Percentiles rank a stretch among this genome's conserved stretches.
These are phyloP conservation scores for Lipomyces anomalus DNA, from an alignment of 805 yeast genomes.

Conservation along the genomic window DNA sequence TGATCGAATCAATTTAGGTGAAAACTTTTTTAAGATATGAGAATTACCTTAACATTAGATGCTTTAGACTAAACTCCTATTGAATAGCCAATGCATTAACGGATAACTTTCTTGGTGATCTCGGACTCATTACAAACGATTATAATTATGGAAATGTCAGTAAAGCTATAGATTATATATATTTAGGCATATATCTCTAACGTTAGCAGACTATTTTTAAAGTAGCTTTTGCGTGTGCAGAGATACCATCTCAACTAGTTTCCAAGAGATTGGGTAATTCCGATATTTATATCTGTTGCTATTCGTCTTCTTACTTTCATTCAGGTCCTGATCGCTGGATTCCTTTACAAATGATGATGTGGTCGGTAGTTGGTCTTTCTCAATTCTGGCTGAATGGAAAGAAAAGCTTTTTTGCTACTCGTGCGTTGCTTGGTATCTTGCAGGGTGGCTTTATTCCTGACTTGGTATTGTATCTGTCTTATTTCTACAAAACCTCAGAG, in stretches of 20 bases:
- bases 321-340: slow-evolving; percentile 61
- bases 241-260: slow-evolving; percentile 60
- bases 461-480: slow-evolving; percentile 53
- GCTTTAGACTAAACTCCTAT: too few relatives aligned
- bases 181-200: slow-evolving; percentile 40
- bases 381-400: slow-evolving; percentile 43
- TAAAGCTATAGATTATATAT: too few relatives aligned
- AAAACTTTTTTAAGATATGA: slow-evolving; percentile 49
- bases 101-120: slow-evolving; percentile 48
- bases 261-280: slow-evolving; percentile 59
- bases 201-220: slow-evolving; percentile 50
- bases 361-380: slow-evolving; percentile 52
- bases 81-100: slow-evolving; percentile 40
- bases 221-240: slow-evolving; percentile 50
- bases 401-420: slow-evolving; percentile 42
- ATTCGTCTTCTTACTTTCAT: too few relatives aligned
- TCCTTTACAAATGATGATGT: slow-evolving; percentile 49
- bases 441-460: slow-evolving; percentile 66
- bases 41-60: too few relatives aligned
- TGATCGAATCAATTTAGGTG: slow-evolving; percentile 36
- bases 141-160: background rate
- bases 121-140: slow-evolving; percentile 44
- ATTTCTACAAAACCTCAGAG: slow-evolving; percentile 55
- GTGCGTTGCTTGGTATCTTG: slow-evolving; percentile 49
- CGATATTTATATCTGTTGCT: too few relatives aligned